A percentile compares a stretch with the other conserved stretches of the same genome.
phyloP scores from a whole-genome alignment of 2,329 filamentous ascomycete species.

The Exophiala xenobiotica region DNA sequence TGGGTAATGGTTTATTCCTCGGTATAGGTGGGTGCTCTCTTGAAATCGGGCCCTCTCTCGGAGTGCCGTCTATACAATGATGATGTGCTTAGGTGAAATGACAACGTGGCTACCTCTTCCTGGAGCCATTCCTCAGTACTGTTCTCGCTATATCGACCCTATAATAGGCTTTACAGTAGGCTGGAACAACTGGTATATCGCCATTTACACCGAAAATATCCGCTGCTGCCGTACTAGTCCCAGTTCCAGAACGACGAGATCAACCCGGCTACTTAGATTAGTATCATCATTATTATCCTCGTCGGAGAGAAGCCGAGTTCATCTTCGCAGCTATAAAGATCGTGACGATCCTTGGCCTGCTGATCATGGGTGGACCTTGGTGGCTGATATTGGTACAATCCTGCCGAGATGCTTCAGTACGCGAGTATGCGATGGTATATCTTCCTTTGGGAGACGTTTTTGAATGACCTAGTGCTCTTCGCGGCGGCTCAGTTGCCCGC shows the following conservation, averaged over 20 bases:
- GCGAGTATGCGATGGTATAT: no score
- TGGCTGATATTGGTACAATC: no score
- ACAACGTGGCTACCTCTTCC: constrained; percentile 51
- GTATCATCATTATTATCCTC: constrained; percentile 37
- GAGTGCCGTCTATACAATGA: constrained; percentile 47
- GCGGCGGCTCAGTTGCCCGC: no score
- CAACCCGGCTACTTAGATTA: constrained; percentile 46
- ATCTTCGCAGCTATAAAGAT: constrained; percentile 53
- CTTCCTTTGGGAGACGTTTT: no score
- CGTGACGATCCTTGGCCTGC: constrained; percentile 50
- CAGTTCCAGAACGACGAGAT: constrained; percentile 39
- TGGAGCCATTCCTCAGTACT: constrained; percentile 51
- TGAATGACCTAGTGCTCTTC: no score
- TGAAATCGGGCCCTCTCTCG: constrained; percentile 53
- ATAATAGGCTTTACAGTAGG: constrained; percentile 49
- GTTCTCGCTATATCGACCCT: constrained; percentile 42
- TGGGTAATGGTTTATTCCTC: constrained; percentile 57
- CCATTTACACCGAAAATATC: constrained; percentile 48
- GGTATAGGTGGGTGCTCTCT: constrained; percentile 54
- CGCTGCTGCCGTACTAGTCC: constrained; percentile 48
- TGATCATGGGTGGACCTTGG: constrained; percentile 51
- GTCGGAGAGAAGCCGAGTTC: constrained; percentile 53
- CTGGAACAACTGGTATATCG: constrained; percentile 51
- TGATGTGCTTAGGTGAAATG: constrained; percentile 45
- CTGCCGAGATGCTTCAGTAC: no score